Conservation (phyloP, 1,284 basidiomycete species). For the Tylopilus sp. region DNA sequence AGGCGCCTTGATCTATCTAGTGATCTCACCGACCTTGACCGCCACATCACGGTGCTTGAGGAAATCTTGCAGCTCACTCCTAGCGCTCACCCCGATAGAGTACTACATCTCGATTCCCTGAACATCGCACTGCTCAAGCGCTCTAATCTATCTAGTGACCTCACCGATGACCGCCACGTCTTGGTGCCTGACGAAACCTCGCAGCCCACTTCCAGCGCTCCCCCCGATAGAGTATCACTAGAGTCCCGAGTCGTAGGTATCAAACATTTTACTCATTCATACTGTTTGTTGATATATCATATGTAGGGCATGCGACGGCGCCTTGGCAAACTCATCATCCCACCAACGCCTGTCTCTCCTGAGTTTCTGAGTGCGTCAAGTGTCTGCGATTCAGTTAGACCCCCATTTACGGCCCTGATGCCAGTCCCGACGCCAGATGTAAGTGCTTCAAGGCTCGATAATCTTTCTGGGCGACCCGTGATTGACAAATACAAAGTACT, state of each 20-base stretch:
- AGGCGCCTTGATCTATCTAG: neutral
- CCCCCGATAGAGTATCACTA: too few species aligned
- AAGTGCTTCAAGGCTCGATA: constrained; percentile 8
- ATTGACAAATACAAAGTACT: constrained; percentile 20
- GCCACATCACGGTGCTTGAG: neutral
- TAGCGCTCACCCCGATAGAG: neutral
- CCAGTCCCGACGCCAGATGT: constrained; percentile 14
- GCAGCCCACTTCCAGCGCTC: too few species aligned
- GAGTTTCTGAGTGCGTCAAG: constrained; percentile 14
- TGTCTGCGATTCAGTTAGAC: constrained; percentile 17
- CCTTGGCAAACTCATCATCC: constrained; percentile 27
- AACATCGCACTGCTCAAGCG: neutral
- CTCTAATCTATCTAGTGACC: neutral
- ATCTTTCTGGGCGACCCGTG: constrained; percentile 1
- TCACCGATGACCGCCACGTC: too few species aligned
- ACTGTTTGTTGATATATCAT: constrained; percentile 9
- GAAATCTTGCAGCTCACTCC: too few species aligned
- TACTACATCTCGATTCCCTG: constrained; percentile 12
- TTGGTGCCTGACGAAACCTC: too few species aligned
- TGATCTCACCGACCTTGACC: neutral
- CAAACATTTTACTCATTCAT: neutral
- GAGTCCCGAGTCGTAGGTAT: constrained; percentile 13
- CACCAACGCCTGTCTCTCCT: constrained; percentile 2
- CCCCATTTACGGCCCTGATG: constrained; percentile 17
- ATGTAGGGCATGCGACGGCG: constrained; percentile 19